Evolutionary conservation across 139 green algal species (phyloP), one percentile per base, ranked within the genome.

Genomic region (Diplosphaera chodatii): DNA sequence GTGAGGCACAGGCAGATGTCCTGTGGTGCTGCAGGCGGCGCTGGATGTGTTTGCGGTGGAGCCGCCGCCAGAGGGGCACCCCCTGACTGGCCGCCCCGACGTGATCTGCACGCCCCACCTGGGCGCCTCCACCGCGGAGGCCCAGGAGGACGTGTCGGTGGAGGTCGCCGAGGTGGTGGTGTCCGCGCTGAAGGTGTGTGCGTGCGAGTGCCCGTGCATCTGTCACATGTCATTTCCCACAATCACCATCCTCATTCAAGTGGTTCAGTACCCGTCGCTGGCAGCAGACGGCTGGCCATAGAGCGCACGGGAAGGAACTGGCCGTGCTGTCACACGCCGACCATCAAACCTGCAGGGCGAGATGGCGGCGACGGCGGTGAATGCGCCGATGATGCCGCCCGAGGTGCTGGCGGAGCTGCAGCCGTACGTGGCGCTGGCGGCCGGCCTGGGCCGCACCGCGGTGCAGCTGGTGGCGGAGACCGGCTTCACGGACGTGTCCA

Each of bases 141-240:
- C 94, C 2, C 94, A 97, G 83, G 94, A 97, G 80, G 94, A 90
- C 28, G 94, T 98, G 59, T 87, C 94, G 13, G 82, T 96, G 0
- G 94, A 98, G 81, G 93, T 98, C 77, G 93, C 92, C 13, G 91
- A 98, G 78, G 93, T 92, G 5, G 93, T 98, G 22, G 77, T 95
- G 31, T 84, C 85, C 34, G 92, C 94, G 6, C 90, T 98, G 32
- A 78, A 86, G 64, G 86, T 84, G n/a, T 27, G n/a, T n/a, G n/a
- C n/a, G n/a, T n/a, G n/a, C n/a, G n/a, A n/a, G n/a, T n/a, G n/a
- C n/a, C n/a, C n/a, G n/a, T n/a, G n/a, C n/a, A n/a, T n/a, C n/a
- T n/a, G n/a, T n/a, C n/a, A n/a, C n/a, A n/a, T n/a, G n/a, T n/a
- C n/a, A n/a, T n/a, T n/a, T n/a, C n/a, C n/a, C n/a, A n/a, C n/a